A percentile compares a stretch with the other conserved stretches of the same genome.
Evolutionary conservation across 2,329 filamentous ascomycete species (phyloP).

Genomic region (Phialophora chinensis): DNA sequence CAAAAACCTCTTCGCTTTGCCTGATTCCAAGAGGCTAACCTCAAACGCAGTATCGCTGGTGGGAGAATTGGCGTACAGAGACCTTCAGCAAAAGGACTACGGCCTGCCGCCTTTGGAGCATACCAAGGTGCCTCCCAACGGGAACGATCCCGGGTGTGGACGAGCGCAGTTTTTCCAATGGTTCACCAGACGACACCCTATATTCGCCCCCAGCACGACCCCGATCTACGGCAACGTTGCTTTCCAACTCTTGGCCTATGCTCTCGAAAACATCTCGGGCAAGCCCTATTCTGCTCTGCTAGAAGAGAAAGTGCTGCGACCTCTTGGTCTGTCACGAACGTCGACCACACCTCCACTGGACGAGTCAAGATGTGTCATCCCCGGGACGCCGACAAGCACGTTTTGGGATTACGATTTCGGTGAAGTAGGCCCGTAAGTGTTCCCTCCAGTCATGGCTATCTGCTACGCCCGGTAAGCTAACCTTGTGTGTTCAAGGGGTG

Average conservation of each 20-base stretch:
- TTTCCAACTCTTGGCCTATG: constrained; percentile 53
- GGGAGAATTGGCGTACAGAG: too few relatives aligned
- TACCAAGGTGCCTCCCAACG: too few relatives aligned
- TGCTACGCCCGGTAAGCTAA: not conserved
- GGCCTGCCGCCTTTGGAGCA: too few relatives aligned
- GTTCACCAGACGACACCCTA: constrained; percentile 3
- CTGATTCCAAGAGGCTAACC: too few relatives aligned
- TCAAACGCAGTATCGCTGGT: too few relatives aligned
- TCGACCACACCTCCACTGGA: not conserved
- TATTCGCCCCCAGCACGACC: constrained; percentile 36
- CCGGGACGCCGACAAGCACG: constrained; percentile 49
- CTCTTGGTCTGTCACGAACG: constrained; percentile 1
- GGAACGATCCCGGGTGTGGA: constrained; percentile 3
- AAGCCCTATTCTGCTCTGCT: constrained; percentile 22
- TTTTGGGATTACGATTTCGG: constrained; percentile 26
- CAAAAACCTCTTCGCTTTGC: too few relatives aligned
- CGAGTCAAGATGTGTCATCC: not conserved
- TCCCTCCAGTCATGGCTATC: constrained; percentile 30
- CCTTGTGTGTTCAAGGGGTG: too few relatives aligned
- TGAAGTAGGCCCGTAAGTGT: constrained; percentile 8
- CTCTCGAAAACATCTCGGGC: constrained; percentile 54
- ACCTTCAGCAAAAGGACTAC: too few relatives aligned
- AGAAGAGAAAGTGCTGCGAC: constrained; percentile 2
- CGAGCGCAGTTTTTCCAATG: constrained; percentile 24
- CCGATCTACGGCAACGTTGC: constrained; percentile 59